phyloP scores from a whole-genome alignment of 148 eudicot genomes.

The Rhododendron henanense region DNA sequence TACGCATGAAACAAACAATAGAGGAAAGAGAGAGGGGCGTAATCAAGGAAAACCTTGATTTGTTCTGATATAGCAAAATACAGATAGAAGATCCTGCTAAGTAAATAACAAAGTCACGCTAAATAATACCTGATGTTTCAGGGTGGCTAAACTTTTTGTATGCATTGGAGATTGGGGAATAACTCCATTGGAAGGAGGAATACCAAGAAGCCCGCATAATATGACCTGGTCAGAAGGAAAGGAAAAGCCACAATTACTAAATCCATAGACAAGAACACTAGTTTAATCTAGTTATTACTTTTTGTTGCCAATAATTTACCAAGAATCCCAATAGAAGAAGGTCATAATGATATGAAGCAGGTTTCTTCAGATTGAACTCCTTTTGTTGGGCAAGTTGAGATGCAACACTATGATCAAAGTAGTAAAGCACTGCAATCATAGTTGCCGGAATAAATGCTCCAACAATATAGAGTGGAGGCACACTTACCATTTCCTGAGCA shows the following conservation, averaged over 20 bases:
- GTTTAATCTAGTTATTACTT: background rate
- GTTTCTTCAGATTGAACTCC: conserved; percentile 93
- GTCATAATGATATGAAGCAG: conserved; percentile 94
- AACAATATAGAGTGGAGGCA: conserved; percentile 73
- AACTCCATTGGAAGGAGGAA: conserved; percentile 98
- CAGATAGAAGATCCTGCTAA: background rate
- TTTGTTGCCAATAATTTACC: conserved; percentile 34
- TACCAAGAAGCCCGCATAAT: conserved; percentile 86
- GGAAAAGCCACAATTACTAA: background rate
- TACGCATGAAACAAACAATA: background rate
- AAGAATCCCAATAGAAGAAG: conserved; percentile 88
- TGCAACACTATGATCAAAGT: conserved; percentile 99
- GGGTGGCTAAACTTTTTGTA: conserved; percentile 94
- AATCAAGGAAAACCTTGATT: background rate
- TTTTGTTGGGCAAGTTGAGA: conserved; percentile 96
- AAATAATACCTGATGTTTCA: conserved; percentile 83
- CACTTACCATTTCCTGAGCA: conserved; percentile 81
- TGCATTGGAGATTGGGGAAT: conserved; percentile 99
- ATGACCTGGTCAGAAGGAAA: conserved; percentile 47
- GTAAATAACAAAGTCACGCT: background rate
- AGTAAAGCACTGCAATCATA: conserved; percentile 97
- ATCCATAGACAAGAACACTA: background rate
- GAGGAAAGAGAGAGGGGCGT: background rate
- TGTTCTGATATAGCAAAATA: background rate
- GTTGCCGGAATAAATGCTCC: conserved; percentile 99